These are phyloP conservation scores for Phycomyces nitens DNA, from an alignment of 192 early-diverging fungal species.

Conservation along the genomic window DNA sequence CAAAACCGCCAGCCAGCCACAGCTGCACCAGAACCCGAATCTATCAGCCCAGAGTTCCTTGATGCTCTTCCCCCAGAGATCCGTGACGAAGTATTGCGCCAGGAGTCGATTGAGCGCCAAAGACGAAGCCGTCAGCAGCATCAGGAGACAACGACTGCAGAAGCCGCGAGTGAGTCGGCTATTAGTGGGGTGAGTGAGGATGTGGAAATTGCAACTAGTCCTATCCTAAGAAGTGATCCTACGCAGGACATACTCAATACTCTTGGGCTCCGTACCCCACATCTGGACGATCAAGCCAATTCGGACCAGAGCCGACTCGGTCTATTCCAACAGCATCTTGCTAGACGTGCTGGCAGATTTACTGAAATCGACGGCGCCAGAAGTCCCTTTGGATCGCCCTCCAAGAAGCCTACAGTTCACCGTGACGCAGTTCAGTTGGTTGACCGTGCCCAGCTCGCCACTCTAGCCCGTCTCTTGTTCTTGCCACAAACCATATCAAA, in stretches of 20 bases:
- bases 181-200: background rate
- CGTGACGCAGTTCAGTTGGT: constrained; percentile 79
- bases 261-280: constrained; percentile 19
- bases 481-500: constrained; percentile 75
- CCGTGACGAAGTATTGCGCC: constrained; percentile 78
- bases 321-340: constrained; percentile 35
- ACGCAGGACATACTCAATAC: constrained; percentile 9
- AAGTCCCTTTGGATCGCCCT: constrained; percentile 1
- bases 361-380: background rate
- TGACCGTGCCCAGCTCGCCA: constrained; percentile 75
- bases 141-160: background rate
- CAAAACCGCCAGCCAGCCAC: constrained; percentile 35
- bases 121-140: constrained; percentile 58
- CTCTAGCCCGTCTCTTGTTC: constrained; percentile 84
- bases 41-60: constrained; percentile 81
- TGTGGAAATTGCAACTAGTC: background rate
- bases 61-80: constrained; percentile 89
- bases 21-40: constrained; percentile 29
- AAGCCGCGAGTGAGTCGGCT: background rate
- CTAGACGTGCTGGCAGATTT: constrained; percentile 14
- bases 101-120: constrained; percentile 70
- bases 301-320: constrained; percentile 47
- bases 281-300: constrained; percentile 19
- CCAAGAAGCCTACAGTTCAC: constrained; percentile 39
- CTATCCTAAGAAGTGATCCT: constrained; percentile 6